Evolutionary conservation across 169 alveolate species (phyloP), one percentile per base, ranked within the genome.

Genomic region (Cryptosporidium baileyi): DNA sequence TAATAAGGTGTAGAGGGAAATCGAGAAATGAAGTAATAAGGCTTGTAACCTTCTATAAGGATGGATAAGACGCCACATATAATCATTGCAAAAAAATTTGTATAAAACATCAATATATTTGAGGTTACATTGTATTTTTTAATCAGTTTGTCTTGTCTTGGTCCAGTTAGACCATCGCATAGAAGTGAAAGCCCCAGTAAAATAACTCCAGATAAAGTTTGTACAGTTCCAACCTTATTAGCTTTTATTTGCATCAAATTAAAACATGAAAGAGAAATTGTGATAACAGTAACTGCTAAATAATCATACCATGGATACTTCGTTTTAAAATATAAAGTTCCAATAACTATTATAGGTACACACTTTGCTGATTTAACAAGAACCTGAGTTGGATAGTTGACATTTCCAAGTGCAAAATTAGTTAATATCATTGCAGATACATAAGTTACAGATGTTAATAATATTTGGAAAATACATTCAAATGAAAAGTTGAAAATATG

Each of bases 141-240:
- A 24, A 92, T 85, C 67, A 94, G 88, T 63, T 92, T 89, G 67
- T 95, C 97, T 92, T 95, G 97, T 34, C 95, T 85, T 9, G 97
- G 97, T 17, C 97, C 97, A 4, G 97, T 94, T 41, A 93, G 63
- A 5, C 96, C 96, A 62, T 95, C 97, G 49, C 96, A 93, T n/a
- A 94, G 40, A 40, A 95, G 88, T 6, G 97, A 93, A 13, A 91
- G 40, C 67, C 91, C 91, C 43, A 93, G 91, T 67, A 94, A 80
- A 19, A 80, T 36, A 19, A 95, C 26, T 19, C 97, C 97, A n/a
- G 92, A 67, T 2, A 91, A 67, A 36, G 96, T 91, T 61, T 89
- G 92, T 19, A 59, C 81, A 4, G 88, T 67, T 5, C 59, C 80
- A 32, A 82, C 80, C 80, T 91, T 93, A 26, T 74, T 74, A 54